These are phyloP conservation scores for Solanum sitiens DNA, from an alignment of 257 asterid species.

Conservation along the genomic window DNA sequence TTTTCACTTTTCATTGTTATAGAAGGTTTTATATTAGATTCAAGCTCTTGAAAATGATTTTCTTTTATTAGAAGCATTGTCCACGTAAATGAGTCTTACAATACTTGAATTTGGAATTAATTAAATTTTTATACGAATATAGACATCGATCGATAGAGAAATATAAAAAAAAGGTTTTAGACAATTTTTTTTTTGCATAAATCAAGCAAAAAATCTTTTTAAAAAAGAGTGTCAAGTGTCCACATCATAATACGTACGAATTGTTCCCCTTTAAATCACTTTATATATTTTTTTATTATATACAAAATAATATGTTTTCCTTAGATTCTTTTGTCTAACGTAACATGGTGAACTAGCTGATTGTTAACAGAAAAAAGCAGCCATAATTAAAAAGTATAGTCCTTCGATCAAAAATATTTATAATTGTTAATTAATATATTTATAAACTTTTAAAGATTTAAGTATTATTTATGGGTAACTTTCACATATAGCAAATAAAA, in stretches of 20 bases:
- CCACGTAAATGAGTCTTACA: too few relatives aligned
- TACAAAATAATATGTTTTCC: not conserved
- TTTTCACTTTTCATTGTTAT: not conserved
- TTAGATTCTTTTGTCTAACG: not conserved
- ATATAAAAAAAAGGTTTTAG: not conserved
- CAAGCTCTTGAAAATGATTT: too few relatives aligned
- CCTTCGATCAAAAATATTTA: not conserved
- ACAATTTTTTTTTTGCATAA: not conserved
- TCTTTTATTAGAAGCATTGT: too few relatives aligned
- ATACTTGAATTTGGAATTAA: too few relatives aligned
- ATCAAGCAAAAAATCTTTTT: not conserved
- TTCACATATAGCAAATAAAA: too few relatives aligned
- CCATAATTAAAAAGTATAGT: not conserved
- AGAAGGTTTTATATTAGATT: too few relatives aligned
- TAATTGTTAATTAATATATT: not conserved
- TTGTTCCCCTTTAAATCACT: not conserved
- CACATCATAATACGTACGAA: not conserved
- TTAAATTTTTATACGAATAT: too few relatives aligned
- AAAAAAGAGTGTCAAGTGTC: not conserved
- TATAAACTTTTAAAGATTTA: too few relatives aligned
- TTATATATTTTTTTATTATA: not conserved
- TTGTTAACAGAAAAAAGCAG: not conserved
- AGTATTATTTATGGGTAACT: too few relatives aligned
- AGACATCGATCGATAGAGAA: too few relatives aligned
- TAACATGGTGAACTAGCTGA: not conserved